Percentiles rank a stretch among this genome's conserved stretches.
These are phyloP conservation scores for Chaetomium sp. DNA, from an alignment of 2,329 filamentous ascomycete species.

Conservation along the genomic window DNA sequence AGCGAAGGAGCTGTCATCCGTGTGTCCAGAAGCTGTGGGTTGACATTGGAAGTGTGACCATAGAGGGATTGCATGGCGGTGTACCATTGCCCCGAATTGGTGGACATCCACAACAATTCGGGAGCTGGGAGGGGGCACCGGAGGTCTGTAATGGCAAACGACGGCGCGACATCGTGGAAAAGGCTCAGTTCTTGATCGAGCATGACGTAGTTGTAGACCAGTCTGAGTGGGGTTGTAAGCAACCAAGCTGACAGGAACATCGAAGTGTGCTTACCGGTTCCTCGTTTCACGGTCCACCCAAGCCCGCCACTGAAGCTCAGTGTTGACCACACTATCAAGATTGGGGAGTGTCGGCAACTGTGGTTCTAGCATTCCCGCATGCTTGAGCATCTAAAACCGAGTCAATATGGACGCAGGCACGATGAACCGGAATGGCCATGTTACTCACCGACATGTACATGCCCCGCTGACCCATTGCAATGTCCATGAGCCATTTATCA, in stretches of 20 bases:
- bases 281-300: slow-evolving; percentile 61
- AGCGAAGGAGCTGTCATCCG: slow-evolving; percentile 52
- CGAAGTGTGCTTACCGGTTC: slow-evolving; percentile 44
- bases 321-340: slow-evolving; percentile 37
- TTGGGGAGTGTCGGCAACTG: slow-evolving; percentile 40
- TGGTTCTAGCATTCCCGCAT: slow-evolving; percentile 59
- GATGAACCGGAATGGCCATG: neutral
- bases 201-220: slow-evolving; percentile 72
- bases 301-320: slow-evolving; percentile 51
- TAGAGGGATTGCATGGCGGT: slow-evolving; percentile 53
- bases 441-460: slow-evolving; percentile 60
- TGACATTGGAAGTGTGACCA: slow-evolving; percentile 42
- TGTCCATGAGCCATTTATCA: slow-evolving; percentile 73
- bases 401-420: neutral
- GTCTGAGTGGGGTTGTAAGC: slow-evolving; percentile 34
- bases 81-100: slow-evolving; percentile 53
- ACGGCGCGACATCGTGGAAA: slow-evolving; percentile 56
- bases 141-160: slow-evolving; percentile 60
- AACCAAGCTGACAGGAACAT: neutral
- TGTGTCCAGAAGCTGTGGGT: slow-evolving; percentile 45
- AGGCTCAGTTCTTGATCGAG: slow-evolving; percentile 65
- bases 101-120: slow-evolving; percentile 57
- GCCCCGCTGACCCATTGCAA: slow-evolving; percentile 65
- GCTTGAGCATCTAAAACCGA: slow-evolving; percentile 53
- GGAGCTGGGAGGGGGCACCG: slow-evolving; percentile 55